Base-by-base conservation (phyloP, 805 yeast species). In the Starmerella ratchasimensis region DNA sequence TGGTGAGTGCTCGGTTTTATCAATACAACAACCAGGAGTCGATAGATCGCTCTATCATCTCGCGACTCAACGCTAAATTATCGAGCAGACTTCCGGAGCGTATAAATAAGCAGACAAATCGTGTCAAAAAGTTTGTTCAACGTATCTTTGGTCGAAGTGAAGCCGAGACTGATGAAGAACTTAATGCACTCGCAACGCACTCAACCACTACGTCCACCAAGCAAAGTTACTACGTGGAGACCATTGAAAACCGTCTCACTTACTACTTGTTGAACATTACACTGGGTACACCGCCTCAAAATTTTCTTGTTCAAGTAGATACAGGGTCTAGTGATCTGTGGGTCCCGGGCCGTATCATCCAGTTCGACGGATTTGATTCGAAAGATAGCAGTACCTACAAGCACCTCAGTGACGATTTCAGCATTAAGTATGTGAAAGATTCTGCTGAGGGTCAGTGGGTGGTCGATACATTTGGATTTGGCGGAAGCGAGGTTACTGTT, bases 381-480 rank as follows among this genome's bases (percentile, higher is more conserved):
- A 28, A 30, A n/a, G 31, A 31, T 17, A 45, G 51, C 32, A 10
- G 29, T 6, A 34, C 50, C 3, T 49, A 40, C 37, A 37, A 33
- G 22, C 39, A 36, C 11, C 30, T 48, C 18, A 25, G 36, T 22
- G 38, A 42, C 11, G 39, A 41, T 15, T 58, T 58, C 38, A 33
- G 36, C 11, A 56, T 58, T 27, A 47, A 43, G 17, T 58, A 58
- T 36, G 58, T 63, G 28, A 77, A 73, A 48, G 60, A 60, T 19
- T 64, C 57, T 42, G 77, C 76, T 4, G 50, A 50, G 17, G 81
- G 81, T 10, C 49, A 42, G 26, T 75, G 75, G 73, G 90, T 79
- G 9, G 56, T 62, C 29, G 94, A 83, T 50, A 59, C 61, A 33
- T 66, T 83, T 3, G 47, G 51, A 1, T 51, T 80, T 36, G 71